A percentile compares a stretch with the other conserved stretches of the same genome.
phyloP scores from a whole-genome alignment of 2,329 filamentous ascomycete species.

The Balansia obtecta region DNA sequence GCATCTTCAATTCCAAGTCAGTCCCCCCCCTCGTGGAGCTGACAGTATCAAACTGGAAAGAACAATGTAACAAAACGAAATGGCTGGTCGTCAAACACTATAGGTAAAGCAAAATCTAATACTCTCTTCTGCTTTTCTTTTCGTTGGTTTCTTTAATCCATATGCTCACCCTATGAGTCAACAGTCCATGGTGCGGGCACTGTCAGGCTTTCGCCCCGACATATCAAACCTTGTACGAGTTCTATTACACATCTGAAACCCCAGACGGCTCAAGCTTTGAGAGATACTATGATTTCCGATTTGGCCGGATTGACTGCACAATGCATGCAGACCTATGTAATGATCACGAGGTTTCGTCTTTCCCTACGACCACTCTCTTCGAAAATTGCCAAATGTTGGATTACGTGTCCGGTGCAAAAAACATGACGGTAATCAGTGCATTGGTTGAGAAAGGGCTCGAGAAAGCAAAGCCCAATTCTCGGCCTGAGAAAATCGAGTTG shows the following conservation, averaged over 20 bases:
- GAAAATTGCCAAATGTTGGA: constrained; percentile 62
- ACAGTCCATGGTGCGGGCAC: constrained; percentile 52
- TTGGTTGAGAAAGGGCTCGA: constrained; percentile 70
- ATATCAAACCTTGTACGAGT: constrained; percentile 91
- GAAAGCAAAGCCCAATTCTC: constrained; percentile 65
- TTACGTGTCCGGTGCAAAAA: constrained; percentile 52
- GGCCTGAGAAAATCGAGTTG: constrained; percentile 54
- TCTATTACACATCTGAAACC: constrained; percentile 78
- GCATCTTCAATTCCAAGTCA: constrained; percentile 52
- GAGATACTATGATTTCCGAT: constrained; percentile 78
- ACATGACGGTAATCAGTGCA: constrained; percentile 51
- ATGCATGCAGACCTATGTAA: constrained; percentile 69
- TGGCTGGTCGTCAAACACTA: constrained; percentile 51
- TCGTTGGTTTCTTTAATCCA: constrained; percentile 6
- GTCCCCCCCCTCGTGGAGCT: constrained; percentile 55
- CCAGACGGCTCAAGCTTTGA: constrained; percentile 52
- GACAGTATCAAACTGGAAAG: constrained; percentile 42
- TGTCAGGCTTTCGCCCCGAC: constrained; percentile 70
- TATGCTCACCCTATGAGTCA: constrained; percentile 13
- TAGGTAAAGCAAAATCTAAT: constrained; percentile 36
- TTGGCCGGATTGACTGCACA: constrained; percentile 75
- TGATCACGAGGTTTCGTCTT: constrained; percentile 53
- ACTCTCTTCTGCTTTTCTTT: constrained; percentile 1
- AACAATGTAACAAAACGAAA: constrained; percentile 40
- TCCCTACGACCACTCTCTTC: constrained; percentile 68